phyloP scores from a whole-genome alignment of 2,329 filamentous ascomycete genomes.

The Colletotrichum chrysophilum region DNA sequence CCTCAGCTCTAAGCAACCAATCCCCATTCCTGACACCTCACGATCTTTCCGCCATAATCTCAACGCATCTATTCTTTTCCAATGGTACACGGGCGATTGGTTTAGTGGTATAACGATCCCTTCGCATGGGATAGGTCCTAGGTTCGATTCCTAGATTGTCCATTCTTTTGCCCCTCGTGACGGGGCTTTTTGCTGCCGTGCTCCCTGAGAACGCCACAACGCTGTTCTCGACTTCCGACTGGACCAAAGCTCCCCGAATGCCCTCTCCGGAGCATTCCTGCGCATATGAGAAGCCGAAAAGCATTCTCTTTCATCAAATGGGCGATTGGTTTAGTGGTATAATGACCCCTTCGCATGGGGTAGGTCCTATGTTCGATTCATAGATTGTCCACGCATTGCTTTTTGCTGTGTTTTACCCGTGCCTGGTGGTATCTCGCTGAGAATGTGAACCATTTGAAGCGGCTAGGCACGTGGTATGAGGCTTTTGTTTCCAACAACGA shows the following conservation, averaged over 20 bases:
- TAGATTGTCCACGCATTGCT: background rate
- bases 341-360: background rate
- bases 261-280: background rate
- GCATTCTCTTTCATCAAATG: background rate
- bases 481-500: background rate
- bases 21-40: background rate
- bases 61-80: accelerated
- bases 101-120: background rate
- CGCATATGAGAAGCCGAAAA: no score
- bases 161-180: background rate
- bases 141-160: background rate
- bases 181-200: background rate
- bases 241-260: background rate
- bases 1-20: background rate
- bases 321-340: background rate
- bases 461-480: background rate
- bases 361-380: background rate
- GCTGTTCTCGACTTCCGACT: background rate
- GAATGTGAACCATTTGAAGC: no score
- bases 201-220: background rate
- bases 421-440: no score
- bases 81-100: background rate
- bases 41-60: background rate
- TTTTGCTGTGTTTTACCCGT: background rate
- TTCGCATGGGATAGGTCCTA: background rate